These are phyloP conservation scores for Trichoderma guizhouense DNA, from an alignment of 2,329 filamentous ascomycete genomes.

Conservation along the genomic window DNA sequence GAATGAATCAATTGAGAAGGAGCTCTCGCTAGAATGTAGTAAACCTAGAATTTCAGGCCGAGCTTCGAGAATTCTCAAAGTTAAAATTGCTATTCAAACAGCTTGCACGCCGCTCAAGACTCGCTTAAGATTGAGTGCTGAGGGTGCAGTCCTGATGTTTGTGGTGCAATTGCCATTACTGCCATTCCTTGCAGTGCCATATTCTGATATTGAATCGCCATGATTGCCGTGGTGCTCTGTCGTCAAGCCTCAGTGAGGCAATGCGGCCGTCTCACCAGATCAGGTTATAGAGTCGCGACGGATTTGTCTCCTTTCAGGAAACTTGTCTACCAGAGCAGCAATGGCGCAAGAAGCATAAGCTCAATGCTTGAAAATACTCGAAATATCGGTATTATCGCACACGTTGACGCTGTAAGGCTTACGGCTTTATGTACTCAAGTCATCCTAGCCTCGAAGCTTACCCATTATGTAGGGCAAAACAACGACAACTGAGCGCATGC, in stretches of 20 bases:
- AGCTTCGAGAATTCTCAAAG: background rate
- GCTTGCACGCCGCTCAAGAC: background rate
- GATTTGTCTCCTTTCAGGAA: background rate
- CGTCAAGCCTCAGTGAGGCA: conserved; percentile 13
- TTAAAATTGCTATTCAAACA: background rate
- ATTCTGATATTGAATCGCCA: background rate
- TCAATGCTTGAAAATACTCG: conserved; percentile 55
- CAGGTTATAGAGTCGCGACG: background rate
- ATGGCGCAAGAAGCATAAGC: background rate
- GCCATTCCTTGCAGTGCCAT: background rate
- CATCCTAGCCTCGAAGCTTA: background rate
- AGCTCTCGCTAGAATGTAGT: background rate
- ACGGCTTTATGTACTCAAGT: background rate
- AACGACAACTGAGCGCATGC: conserved; percentile 97
- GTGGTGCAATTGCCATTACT: background rate
- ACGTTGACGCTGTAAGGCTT: conserved; percentile 77
- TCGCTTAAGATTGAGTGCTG: background rate
- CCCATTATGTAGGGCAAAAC: conserved; percentile 69
- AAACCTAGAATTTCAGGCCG: background rate
- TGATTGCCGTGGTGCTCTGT: conserved; percentile 20
- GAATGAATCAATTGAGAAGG: background rate
- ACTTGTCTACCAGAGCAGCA: background rate
- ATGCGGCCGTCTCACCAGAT: background rate
- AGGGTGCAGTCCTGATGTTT: background rate
- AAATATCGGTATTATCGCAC: conserved; percentile 97